These are phyloP conservation scores for Mycoemilia scoparia DNA, from an alignment of 192 early-diverging fungal species.

Conservation along the genomic window DNA sequence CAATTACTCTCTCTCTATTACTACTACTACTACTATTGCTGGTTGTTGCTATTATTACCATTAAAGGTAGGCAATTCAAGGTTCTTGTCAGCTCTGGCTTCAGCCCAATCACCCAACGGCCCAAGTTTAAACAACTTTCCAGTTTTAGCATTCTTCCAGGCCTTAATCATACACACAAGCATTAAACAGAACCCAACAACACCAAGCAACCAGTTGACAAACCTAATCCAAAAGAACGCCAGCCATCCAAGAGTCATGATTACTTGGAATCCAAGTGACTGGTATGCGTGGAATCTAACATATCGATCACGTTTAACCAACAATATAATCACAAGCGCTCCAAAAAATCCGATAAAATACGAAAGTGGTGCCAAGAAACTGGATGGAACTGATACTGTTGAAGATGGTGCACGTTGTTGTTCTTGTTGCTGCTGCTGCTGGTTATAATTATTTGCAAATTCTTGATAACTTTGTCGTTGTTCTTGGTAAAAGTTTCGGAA, in stretches of 20 bases:
- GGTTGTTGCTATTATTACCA: no score
- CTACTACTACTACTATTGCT: no score
- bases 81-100: no score
- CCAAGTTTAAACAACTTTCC: slow-evolving; percentile 29
- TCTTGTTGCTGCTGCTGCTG: no score
- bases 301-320: slow-evolving; percentile 24
- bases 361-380: slow-evolving; percentile 26
- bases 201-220: slow-evolving; percentile 11
- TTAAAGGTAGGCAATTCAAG: no score
- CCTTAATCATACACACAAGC: slow-evolving; percentile 13
- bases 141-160: slow-evolving; percentile 23
- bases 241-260: slow-evolving; percentile 7
- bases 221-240: slow-evolving; percentile 22
- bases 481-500: no score
- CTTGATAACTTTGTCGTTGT: no score
- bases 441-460: no score
- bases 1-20: no score
- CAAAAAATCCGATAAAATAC: slow-evolving; percentile 13
- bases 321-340: slow-evolving; percentile 15
- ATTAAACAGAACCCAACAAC: slow-evolving; percentile 10
- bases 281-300: slow-evolving; percentile 25
- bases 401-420: no score
- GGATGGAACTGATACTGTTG: no score
- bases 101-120: slow-evolving; percentile 22
- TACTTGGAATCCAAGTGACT: slow-evolving; percentile 17